Base-by-base conservation (phyloP, 768 basidiomycete genomes). In the Gymnopilus junonius region DNA sequence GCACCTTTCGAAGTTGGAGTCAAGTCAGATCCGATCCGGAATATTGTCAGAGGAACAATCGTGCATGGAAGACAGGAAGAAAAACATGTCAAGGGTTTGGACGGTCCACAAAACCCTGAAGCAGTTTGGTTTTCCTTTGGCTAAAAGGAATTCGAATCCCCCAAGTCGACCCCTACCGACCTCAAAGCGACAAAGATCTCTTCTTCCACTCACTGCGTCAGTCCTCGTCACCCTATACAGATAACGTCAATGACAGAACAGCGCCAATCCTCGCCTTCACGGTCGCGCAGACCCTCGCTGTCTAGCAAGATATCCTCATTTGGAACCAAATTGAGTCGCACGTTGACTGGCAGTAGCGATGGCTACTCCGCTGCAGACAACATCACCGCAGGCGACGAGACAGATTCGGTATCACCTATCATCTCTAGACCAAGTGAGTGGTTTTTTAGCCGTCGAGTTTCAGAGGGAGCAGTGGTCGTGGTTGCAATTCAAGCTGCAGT, bases 381-480 rank as follows among this genome's bases (percentile, higher is more conserved):
- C 53, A 21, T n/a, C 5, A 37, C 20, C 53, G 32, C 35, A 35
- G 34, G 45, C 12, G 53, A 60, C 23, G 61, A 55, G 61, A 27
- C 34, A 8, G 62, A 63, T 40, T 58, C 58, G 2, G 32, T 54
- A 14, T 34, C 46, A 53, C 39, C 43, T 10, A 60, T 63, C 23
- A 34, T 60, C n/a, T 39, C 53, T 54, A 34, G 21, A 31, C 20
- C 48, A 20, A 20, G 32, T 34, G 46, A 48, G 53, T 54, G 35
- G 15, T 21, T n/a, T 21, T 37, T 55, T 32, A 32, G 58, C 27
- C 6, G 21, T 40, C 35, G 17, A 11, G 40, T 7, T 27, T 4
- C 10, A 23, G 15, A 25, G 45, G 25, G 45, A 57, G 35, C 31
- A 40, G 45, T 60, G 51, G 50, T 66, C 37, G 61, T 63, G 64